Evolutionary conservation across 1,284 basidiomycete species (phyloP), one percentile per base, ranked within the genome.

Genomic region (Agaricales sp.): DNA sequence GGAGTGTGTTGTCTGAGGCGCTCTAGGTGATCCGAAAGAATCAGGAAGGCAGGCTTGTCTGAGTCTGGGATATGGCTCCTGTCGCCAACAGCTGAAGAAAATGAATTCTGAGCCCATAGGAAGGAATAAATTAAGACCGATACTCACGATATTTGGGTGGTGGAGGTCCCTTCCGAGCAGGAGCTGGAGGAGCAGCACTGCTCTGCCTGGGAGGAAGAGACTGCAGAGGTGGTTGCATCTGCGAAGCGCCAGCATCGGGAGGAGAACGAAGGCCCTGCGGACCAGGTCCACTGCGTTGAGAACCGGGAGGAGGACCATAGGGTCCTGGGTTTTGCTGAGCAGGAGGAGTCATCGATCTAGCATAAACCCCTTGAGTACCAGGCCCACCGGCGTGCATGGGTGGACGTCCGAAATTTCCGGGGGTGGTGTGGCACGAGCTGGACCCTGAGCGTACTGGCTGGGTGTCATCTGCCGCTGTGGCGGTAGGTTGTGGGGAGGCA

Each of bases 31-130:
- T n/a, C n/a, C n/a, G n/a, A n/a, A n/a, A n/a, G n/a, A n/a, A 82
- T 70, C 45, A 78, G 72, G 58, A 77, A 90, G 47, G 90, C 81
- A 1, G 85, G 80, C 55, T 71, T 68, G 38, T 79, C 74, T 35
- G 73, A 67, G 6, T 84, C 80, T 2, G 93, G 85, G 51, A 98
- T 95, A 66, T 97, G 95, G 23, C 78, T 82, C 26, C 93, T 78
- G 64, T 98, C 94, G 51, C 94, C 94, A 39, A 83, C 74, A 24
- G 93, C 91, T 94, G 59, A n/a, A 6, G 51, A 51, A 56, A 14
- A 47, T 45, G 51, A 50, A 25, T 8, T 51, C n/a, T 52, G 24
- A 52, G 46, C 45, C 41, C 49, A 26, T 49, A 20, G 21, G 18
- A 41, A 46, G 4, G 48, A 46, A 20, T n/a, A n/a, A n/a, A n/a